Base-by-base conservation (phyloP, 495 filamentous ascomycete species). In the Copromyces sp. region DNA sequence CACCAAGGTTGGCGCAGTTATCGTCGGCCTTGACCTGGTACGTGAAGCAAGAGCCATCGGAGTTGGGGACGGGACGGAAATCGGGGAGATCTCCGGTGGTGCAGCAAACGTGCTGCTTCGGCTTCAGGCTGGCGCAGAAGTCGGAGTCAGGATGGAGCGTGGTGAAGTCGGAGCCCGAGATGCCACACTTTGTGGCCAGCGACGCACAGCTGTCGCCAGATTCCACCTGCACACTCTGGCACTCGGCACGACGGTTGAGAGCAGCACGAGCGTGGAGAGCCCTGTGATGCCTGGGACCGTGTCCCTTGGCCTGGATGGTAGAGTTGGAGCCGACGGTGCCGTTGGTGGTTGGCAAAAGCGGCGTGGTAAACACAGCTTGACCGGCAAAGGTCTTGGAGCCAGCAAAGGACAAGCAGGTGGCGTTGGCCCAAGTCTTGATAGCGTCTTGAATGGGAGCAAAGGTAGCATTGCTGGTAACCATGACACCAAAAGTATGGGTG, bases 21-120 rank as follows among this genome's bases (percentile, higher is more conserved):
- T 88, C 86, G 3, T 75, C 76, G 0, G 69, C 9, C 20, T 75
- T 16, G 17, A 83, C 80, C 2, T 40, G 69, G 76, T 87, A 82
- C 0, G 73, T 69, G 12, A 72, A 70, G 71, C 86, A 89, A 0
- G 75, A 74, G 14, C 85, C 86, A 70, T 87, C 79, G 2, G 78
- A n/a, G 39, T 84, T 77, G 0, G 81, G 82, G 68, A 78, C 75
- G 0, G 85, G 86, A 4, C 69, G 73, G 20, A 75, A 73, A 73
- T 86, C 78, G 0, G 82, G 82, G 3, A 83, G 73, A 1, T 69
- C 32, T 17, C 84, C 86, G 3, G 73, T 24, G 1, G 81, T 80
- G 73, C 87, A 88, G 80, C 86, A 89, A 24, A 87, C 83, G n/a
- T 80, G 70, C 68, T 87, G 78, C 3, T 76, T 73, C 6, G 75